phyloP scores from a whole-genome alignment of 305 asterid genomes.

The Fraxinus floribunda region DNA sequence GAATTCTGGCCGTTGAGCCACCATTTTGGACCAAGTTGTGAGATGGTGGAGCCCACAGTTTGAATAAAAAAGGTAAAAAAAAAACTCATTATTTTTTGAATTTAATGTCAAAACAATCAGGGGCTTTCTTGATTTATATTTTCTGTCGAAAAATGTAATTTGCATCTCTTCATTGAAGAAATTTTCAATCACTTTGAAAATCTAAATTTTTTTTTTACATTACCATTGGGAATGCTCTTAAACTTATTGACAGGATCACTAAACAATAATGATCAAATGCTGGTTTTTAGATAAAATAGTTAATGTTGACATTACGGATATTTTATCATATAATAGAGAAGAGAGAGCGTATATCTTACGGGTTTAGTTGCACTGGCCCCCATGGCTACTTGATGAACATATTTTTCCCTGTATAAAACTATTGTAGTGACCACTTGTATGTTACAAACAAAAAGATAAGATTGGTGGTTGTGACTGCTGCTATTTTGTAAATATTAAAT shows the following conservation, averaged over 20 bases:
- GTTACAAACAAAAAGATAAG: background rate
- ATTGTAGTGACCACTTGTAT: constrained; percentile 23
- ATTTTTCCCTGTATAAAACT: constrained; percentile 9
- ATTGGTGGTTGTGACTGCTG: constrained; percentile 13
- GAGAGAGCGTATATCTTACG: constrained; percentile 38
- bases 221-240: background rate
- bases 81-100: too few relatives aligned
- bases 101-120: too few relatives aligned
- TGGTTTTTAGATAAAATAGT: background rate
- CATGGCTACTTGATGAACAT: background rate
- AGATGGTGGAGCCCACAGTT: too few relatives aligned
- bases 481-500: background rate
- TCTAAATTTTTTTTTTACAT: too few relatives aligned
- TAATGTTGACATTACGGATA: background rate
- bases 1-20: too few relatives aligned
- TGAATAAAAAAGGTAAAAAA: too few relatives aligned
- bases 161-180: too few relatives aligned
- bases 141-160: too few relatives aligned
- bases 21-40: too few relatives aligned
- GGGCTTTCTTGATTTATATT: background rate
- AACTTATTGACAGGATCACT: background rate
- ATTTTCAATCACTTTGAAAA: background rate
- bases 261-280: background rate
- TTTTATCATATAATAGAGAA: background rate
- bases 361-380: constrained; percentile 15